These are phyloP conservation scores for Carallia brachiata DNA, from an alignment of 345 rosid species.

Conservation along the genomic window DNA sequence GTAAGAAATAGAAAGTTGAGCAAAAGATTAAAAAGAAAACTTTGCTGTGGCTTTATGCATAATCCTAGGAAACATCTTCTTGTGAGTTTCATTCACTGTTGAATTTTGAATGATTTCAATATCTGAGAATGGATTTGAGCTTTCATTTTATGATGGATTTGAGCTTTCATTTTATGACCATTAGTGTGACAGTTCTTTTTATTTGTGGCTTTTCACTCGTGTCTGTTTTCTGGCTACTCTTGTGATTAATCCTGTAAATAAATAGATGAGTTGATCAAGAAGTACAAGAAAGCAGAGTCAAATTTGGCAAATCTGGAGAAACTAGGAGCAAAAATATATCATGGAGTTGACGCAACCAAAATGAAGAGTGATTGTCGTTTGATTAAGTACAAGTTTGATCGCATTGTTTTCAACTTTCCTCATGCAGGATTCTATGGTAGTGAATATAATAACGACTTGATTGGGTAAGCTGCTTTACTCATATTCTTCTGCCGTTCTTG, in stretches of 20 bases:
- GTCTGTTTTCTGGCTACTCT: neutral
- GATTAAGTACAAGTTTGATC: conserved; percentile 40
- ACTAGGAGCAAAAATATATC: conserved; percentile 42
- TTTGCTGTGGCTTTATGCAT: too few relatives aligned
- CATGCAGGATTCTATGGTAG: conserved; percentile 59
- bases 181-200: neutral
- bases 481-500: too few relatives aligned
- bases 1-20: too few relatives aligned
- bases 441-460: conserved; percentile 28
- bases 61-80: too few relatives aligned
- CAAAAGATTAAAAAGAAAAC: too few relatives aligned
- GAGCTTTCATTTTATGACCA: neutral
- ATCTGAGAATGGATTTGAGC: neutral
- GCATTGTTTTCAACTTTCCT: conserved; percentile 58
- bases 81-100: too few relatives aligned
- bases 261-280: conserved; percentile 38
- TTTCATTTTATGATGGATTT: too few relatives aligned
- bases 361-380: conserved; percentile 37
- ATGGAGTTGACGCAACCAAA: conserved; percentile 55
- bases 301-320: conserved; percentile 34
- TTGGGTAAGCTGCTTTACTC: conserved; percentile 24
- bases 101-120: neutral
- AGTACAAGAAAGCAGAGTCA: conserved; percentile 42
- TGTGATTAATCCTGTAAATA: neutral
- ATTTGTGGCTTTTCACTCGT: neutral